These are phyloP conservation scores for Penium margaritaceum DNA, from an alignment of 139 green algal species.

Conservation along the genomic window DNA sequence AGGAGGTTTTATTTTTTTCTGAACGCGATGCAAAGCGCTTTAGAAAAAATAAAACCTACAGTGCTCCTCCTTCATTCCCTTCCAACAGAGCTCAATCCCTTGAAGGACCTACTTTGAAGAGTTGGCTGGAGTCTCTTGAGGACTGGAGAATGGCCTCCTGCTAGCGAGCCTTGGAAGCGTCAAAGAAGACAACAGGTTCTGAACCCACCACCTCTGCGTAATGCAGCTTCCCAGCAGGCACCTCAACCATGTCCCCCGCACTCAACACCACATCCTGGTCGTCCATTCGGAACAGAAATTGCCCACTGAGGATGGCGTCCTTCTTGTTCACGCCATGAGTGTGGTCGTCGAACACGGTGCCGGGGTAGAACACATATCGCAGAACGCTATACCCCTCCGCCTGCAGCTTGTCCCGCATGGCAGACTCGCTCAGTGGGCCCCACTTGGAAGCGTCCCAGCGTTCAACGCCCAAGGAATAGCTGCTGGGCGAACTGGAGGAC, in stretches of 20 bases:
- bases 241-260: background rate
- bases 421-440: background rate
- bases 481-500: too few relatives aligned
- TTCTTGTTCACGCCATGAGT: conserved; percentile 16
- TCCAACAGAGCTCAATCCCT: too few relatives aligned
- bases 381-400: conserved; percentile 1
- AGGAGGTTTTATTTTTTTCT: too few relatives aligned
- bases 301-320: background rate
- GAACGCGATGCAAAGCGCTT: too few relatives aligned
- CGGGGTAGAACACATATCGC: conserved; percentile 2
- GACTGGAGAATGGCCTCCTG: too few relatives aligned
- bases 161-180: too few relatives aligned
- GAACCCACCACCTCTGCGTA: conserved; percentile 5
- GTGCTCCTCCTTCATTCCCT: too few relatives aligned
- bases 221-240: conserved; percentile 5
- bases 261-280: conserved; percentile 1
- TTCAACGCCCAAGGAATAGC: too few relatives aligned
- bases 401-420: conserved; percentile 3
- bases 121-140: too few relatives aligned
- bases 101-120: too few relatives aligned
- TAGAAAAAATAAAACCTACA: too few relatives aligned
- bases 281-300: conserved; percentile 13
- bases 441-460: background rate
- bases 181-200: conserved; percentile 1
- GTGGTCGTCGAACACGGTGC: conserved; percentile 9